Base-by-base conservation (phyloP, 176 grass and related monocot species). In the Juncus effusus region DNA sequence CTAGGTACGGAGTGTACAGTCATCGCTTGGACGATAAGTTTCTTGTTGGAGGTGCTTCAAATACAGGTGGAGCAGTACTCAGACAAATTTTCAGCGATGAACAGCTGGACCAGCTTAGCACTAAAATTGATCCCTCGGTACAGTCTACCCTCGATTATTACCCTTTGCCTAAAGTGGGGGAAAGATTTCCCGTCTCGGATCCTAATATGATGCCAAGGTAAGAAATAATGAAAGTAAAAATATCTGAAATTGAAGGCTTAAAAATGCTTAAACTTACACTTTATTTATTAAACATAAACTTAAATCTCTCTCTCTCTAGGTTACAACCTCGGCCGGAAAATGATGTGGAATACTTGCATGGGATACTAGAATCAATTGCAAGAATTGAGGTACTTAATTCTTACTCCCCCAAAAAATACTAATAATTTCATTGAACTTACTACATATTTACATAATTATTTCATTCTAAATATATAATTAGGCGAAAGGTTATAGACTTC, bases 21-120 rank as follows among this genome's bases (percentile, higher is more conserved):
- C 90, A 95, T 36, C 85, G 85, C 0, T 65, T 95, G 16, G 82
- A 89, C 13, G 77, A 86, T 72, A 73, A 67, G 61, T 95, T 82
- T 85, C 90, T 95, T 51, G 90, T 95, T 56, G 90, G 90, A 36
- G 85, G 90, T 6, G 85, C 85, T 6, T 89, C 90, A 7, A 95
- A 95, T 71, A 86, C 77, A 3, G 82, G 90, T 0, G 82, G 90
- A 42, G 82, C 82, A 3, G 82, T 86, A 5, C 82, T 89, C 66
- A 79, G 82, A 68, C 82, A 83, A 68, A 61, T 95, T 73, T 95
- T 95, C 79, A 81, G 55, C 8, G 77, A 89, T 38, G 65, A 79
- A 4, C 64, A 86, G 14, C 76, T 95, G 0, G 82, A 37, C 4
- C 59, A 49, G 3, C 37, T 95, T 16, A 95, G 82, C 65, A 51